Percentiles rank a stretch among this genome's conserved stretches.
Evolutionary conservation across 495 filamentous ascomycete species (phyloP).

Genomic region (Xylaria venustula): DNA sequence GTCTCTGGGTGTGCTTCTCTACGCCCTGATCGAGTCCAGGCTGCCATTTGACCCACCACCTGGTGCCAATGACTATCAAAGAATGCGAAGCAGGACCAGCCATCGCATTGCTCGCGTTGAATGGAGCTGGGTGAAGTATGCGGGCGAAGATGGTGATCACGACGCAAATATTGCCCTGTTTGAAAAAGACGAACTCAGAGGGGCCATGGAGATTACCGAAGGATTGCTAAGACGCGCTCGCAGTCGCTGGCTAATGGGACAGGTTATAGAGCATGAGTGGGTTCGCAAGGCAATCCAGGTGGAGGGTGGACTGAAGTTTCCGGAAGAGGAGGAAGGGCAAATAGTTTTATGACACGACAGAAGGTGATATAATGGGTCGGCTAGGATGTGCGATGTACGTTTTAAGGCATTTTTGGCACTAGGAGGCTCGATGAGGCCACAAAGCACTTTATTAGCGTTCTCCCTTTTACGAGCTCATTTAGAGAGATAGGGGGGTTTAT

Average conservation of each 20-base stretch:
- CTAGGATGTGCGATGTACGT: background rate
- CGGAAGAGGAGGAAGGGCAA: constrained; percentile 62
- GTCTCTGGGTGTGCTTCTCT: constrained; percentile 90
- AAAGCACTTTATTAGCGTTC: background rate
- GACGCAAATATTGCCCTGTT: constrained; percentile 48
- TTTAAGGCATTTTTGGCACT: background rate
- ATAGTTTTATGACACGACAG: constrained; percentile 38
- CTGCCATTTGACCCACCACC: constrained; percentile 89
- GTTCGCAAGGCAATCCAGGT: constrained; percentile 70
- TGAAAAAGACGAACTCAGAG: constrained; percentile 61
- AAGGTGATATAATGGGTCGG: background rate
- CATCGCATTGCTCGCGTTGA: constrained; percentile 94
- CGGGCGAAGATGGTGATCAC: constrained; percentile 64
- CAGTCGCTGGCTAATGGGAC: constrained; percentile 68
- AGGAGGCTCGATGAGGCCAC: background rate
- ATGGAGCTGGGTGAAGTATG: constrained; percentile 89
- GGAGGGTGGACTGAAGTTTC: constrained; percentile 65
- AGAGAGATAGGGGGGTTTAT: no score
- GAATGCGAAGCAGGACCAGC: constrained; percentile 71
- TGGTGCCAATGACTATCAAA: constrained; percentile 65
- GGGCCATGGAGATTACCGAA: constrained; percentile 78
- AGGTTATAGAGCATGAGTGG: constrained; percentile 72
- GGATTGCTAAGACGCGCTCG: constrained; percentile 76
- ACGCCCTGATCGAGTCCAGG: constrained; percentile 87
- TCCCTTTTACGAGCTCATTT: no score